Evolutionary conservation across 768 basidiomycete species (phyloP), one percentile per base, ranked within the genome.

Genomic region (Mrakia hoshinonis): DNA sequence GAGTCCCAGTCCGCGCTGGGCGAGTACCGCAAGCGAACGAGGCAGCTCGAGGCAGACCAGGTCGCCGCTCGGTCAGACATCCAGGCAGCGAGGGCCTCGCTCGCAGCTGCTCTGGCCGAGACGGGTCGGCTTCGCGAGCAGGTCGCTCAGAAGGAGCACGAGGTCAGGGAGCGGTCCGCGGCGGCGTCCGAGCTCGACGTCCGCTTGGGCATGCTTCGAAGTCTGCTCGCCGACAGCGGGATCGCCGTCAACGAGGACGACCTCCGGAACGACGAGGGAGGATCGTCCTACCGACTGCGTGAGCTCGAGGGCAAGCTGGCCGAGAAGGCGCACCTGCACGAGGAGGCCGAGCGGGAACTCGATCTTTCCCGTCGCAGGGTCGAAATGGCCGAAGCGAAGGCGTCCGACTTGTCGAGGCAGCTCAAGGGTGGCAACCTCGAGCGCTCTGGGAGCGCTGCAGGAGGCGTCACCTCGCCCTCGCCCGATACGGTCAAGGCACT

Each of bases 211-310:
- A 88, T 91, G 82, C 82, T 98, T 70, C 87, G 92, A 58, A 89
- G 86, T 77, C 87, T 97, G 77, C 84, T 98, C 60, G 86, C 87
- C 26, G 96, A 98, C 76, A 87, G 90, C 76, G 95, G 93, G 20
- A 85, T 98, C 66, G 84, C 84, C 34, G 81, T 89, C 24, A 88
- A 89, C 67, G 90, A 91, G 24, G 89, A 87, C 62, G 86, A 89
- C 47, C 75, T 87, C 29, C 48, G 52, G 3, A 49, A 47, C 13
- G 73, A 72, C 9, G 75, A 34, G 75, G 73, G 49, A 68, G 65
- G 58, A 24, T 54, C 65, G 43, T 72, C 75, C 7, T 26, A 75
- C 20, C 51, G 38, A 38, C 58, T 73, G 26, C 81, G 83, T 4
- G 91, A 94, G 69, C 82, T 98, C 47, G 92, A 97, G 80, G 83